Percentiles rank a stretch among this genome's conserved stretches.
These are phyloP conservation scores for Pseudogymnoascus sp. DNA, from an alignment of 2,329 filamentous ascomycete genomes.

Conservation along the genomic window DNA sequence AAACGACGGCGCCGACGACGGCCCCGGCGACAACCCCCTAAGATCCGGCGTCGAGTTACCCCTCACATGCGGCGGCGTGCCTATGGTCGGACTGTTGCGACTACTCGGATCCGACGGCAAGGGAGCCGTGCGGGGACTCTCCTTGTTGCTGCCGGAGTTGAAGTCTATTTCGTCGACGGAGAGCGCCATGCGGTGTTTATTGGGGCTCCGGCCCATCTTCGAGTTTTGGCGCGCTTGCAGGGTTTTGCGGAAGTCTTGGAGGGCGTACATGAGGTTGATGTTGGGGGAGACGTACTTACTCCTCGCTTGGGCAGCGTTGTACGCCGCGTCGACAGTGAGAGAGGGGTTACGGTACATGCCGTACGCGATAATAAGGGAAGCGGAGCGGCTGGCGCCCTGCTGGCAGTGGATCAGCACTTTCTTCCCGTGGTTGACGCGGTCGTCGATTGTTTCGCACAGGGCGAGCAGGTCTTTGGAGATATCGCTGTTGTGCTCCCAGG, in stretches of 20 bases:
- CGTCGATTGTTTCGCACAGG: conserved; percentile 68
- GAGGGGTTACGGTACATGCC: conserved; percentile 71
- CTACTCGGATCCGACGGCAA: conserved; percentile 44
- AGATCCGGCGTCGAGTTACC: conserved; percentile 44
- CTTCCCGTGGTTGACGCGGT: conserved; percentile 62
- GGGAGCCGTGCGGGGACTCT: conserved; percentile 53
- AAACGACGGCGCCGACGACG: conserved; percentile 58
- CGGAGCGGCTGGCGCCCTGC: conserved; percentile 76
- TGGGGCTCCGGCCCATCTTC: conserved; percentile 43
- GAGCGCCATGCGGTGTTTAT: conserved; percentile 51
- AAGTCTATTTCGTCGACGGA: conserved; percentile 50
- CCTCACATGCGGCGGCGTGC: conserved; percentile 38
- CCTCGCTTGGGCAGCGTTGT: conserved; percentile 69
- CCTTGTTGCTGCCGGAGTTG: conserved; percentile 23
- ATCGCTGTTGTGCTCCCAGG: conserved; percentile 83
- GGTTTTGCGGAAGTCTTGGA: conserved; percentile 71
- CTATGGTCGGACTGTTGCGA: conserved; percentile 27
- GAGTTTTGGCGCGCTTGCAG: conserved; percentile 41
- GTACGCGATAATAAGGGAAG: conserved; percentile 79
- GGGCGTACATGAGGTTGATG: conserved; percentile 84
- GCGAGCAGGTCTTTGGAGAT: conserved; percentile 68
- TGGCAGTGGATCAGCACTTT: conserved; percentile 77
- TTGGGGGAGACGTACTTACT: conserved; percentile 86
- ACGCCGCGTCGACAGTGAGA: conserved; percentile 72
- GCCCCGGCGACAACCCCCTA: conserved; percentile 44